These are phyloP conservation scores for Hypomontagnella monticulosa DNA, from an alignment of 495 filamentous ascomycete species.

Conservation along the genomic window DNA sequence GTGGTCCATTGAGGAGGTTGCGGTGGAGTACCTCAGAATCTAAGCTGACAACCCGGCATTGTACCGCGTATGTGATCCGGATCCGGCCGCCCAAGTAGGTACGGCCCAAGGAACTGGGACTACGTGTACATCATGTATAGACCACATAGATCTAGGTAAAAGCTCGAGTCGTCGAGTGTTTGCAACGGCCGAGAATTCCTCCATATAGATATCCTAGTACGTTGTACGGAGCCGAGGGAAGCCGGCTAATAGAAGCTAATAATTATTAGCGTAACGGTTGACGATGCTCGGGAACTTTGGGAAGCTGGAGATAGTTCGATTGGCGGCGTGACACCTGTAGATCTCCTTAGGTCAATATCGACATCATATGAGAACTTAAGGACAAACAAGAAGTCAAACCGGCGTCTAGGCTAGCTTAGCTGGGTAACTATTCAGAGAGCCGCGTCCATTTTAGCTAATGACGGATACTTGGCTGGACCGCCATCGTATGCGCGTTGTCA, in stretches of 20 bases:
- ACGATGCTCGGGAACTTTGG: neutral
- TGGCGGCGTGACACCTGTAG: conserved; percentile 30
- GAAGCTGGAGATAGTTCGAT: neutral
- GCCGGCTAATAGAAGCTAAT: conserved; percentile 17
- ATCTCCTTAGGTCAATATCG: conserved; percentile 34
- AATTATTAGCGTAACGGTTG: conserved; percentile 6
- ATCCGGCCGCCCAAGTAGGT: neutral
- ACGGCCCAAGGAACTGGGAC: neutral
- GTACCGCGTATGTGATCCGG: conserved; percentile 1
- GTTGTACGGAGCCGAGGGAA: conserved; percentile 6
- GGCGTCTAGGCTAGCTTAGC: conserved; percentile 4
- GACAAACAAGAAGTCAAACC: conserved; percentile 14
- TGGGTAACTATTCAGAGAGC: conserved; percentile 4
- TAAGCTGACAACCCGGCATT: neutral
- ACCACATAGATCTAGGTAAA: conserved; percentile 3
- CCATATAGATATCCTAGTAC: neutral
- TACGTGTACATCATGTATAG: neutral
- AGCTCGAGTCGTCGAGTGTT: conserved; percentile 1
- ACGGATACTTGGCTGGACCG: neutral
- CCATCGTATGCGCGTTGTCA: conserved; percentile 15
- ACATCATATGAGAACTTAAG: neutral
- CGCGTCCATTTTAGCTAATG: neutral
- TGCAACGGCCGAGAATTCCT: conserved; percentile 9
- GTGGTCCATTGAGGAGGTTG: conserved; percentile 7
- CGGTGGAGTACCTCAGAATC: conserved; percentile 15